phyloP scores from a whole-genome alignment of 495 filamentous ascomycete species.

The Daldinia vernicosa region DNA sequence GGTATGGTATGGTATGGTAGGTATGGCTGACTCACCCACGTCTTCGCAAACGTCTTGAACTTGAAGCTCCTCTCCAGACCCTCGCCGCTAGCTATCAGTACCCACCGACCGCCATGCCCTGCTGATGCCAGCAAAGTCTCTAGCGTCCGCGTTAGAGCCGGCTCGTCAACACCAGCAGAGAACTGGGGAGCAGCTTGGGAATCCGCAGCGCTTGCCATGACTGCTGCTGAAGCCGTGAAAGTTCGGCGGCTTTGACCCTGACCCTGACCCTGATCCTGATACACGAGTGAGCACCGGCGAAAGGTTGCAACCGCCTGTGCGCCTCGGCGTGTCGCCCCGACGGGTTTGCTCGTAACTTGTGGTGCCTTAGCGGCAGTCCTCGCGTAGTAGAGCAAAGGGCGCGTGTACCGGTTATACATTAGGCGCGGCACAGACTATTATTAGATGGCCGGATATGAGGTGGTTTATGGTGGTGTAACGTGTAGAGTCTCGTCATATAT shows the following conservation, averaged over 20 bases:
- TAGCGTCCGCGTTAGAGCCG: slow-evolving; percentile 33
- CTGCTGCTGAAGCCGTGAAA: slow-evolving; percentile 4
- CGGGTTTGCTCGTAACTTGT: slow-evolving; percentile 3
- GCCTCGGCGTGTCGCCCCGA: slow-evolving; percentile 4
- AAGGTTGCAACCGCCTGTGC: slow-evolving; percentile 6
- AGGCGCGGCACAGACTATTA: slow-evolving; percentile 31
- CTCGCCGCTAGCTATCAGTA: slow-evolving; percentile 57
- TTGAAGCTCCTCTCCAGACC: slow-evolving; percentile 66
- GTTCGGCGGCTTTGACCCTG: background rate
- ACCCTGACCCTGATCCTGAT: background rate
- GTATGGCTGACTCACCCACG: slow-evolving; percentile 61
- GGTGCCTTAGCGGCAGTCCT: slow-evolving; percentile 5
- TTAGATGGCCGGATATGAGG: slow-evolving; percentile 10
- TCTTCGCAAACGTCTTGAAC: slow-evolving; percentile 69
- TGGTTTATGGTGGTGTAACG: slow-evolving; percentile 22
- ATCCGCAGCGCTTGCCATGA: slow-evolving; percentile 13
- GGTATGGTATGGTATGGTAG: background rate
- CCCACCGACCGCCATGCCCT: slow-evolving; percentile 58
- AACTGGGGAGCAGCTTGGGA: slow-evolving; percentile 34
- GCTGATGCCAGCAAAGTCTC: slow-evolving; percentile 45
- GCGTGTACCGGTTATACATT: slow-evolving; percentile 24
- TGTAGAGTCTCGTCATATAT: slow-evolving; percentile 5
- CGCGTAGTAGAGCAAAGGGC: slow-evolving; percentile 24
- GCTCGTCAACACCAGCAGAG: slow-evolving; percentile 46
- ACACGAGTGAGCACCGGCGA: slow-evolving; percentile 2